Base-by-base conservation (phyloP, 495 filamentous ascomycete genomes). In the Cercophora newfieldiana region DNA sequence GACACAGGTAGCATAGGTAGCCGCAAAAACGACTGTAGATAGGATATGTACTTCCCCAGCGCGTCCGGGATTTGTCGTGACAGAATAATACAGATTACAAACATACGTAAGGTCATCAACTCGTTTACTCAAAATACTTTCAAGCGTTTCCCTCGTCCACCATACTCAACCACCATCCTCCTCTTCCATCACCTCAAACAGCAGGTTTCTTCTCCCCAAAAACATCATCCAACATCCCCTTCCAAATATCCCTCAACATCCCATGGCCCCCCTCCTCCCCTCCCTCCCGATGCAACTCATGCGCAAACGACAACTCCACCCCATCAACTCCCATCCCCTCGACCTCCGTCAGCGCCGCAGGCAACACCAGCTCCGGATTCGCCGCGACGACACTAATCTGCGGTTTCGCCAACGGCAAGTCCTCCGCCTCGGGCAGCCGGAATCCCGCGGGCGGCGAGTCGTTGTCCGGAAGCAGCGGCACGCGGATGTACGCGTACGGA, bases 241-340 rank as follows among this genome's bases (percentile, higher is more conserved):
- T 79, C 72, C 81, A 83, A 33, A 82, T 47, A 71, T 79, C 77
- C 61, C 70, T 71, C 12, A 82, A 65, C 80, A 83, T 81, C 19
- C 75, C 76, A 0, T 24, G 26, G 29, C 61, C 72, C 26, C 71
- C 70, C 64, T 74, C 59, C 44, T 55, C 66, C 22, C 71, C 57
- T 21, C 67, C 66, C n/a, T 16, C 66, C 31, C 5, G 63, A 12
- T 62, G 64, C 56, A 71, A 57, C 1, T 77, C 74, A 53, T 80
- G 76, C 58, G 72, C 78, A 57, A 82, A 82, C 69, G 74, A 74
- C 7, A 83, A 68, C 71, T 82, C 79, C n/a, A 82, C 77, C 16
- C 80, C 80, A 55, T 82, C 81, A n/a, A 80, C 64, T 12, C 76
- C 74, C 71, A 80, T 80, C 24, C 80, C 79, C 63, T 83, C 78